Percentiles rank a stretch among this genome's conserved stretches.
phyloP scores from a whole-genome alignment of 2,329 filamentous ascomycete species.

The Sclerotiophoma versabilis region DNA sequence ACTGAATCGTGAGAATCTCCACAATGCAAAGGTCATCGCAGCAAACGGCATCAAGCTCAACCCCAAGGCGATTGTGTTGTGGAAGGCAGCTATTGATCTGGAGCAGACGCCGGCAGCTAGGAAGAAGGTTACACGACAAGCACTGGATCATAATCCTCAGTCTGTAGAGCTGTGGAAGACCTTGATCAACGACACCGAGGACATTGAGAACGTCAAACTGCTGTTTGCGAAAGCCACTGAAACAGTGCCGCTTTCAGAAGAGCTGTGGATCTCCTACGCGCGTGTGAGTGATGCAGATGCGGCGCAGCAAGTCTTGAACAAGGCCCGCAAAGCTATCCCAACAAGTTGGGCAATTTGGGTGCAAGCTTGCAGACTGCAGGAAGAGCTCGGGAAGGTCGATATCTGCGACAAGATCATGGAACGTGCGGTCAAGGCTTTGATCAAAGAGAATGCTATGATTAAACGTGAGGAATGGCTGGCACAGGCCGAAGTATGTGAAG shows the following conservation, averaged over 20 bases:
- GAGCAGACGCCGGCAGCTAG: conserved; percentile 84
- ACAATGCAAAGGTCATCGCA: conserved; percentile 95
- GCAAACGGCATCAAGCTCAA: conserved; percentile 93
- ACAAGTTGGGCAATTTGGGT: conserved; percentile 98
- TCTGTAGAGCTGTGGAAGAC: conserved; percentile 99
- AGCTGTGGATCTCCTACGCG: conserved; percentile 93
- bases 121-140: conserved; percentile 90
- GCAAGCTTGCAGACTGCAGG: conserved; percentile 86
- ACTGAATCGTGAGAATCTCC: conserved; percentile 75
- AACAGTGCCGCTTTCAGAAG: conserved; percentile 90
- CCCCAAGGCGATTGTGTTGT: conserved; percentile 83
- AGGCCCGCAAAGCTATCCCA: conserved; percentile 89
- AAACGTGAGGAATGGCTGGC: conserved; percentile 97
- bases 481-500: conserved; percentile 93
- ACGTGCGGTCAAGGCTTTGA: conserved; percentile 85
- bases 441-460: conserved; percentile 92
- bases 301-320: conserved; percentile 93
- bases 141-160: conserved; percentile 89
- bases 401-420: conserved; percentile 90
- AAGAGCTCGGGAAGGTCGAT: conserved; percentile 81
- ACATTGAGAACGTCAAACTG: conserved; percentile 84
- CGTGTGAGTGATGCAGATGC: conserved; percentile 88
- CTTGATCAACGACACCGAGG: conserved; percentile 92
- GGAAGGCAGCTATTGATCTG: conserved; percentile 94
- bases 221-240: conserved; percentile 94